Evolutionary conservation across 331 rosid genomes (phyloP), one percentile per base, ranked within the genome.

Genomic region (Acacia pycnantha): DNA sequence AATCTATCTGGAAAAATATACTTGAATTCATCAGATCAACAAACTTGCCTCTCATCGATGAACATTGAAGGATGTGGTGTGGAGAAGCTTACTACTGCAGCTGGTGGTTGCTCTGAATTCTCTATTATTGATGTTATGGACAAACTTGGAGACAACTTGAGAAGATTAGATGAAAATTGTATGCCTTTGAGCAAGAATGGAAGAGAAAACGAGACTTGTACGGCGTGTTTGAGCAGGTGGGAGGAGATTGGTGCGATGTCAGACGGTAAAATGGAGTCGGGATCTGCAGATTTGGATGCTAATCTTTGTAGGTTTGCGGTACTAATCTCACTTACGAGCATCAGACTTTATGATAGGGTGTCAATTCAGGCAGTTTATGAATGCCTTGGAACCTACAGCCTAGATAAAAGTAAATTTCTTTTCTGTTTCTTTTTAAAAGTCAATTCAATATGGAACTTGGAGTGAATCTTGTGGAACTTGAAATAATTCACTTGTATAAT

Each of bases 31-130:
- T 82, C 88, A 44, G 91, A 88, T 54, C 93, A 90, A 73, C 76
- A 73, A 33, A 70, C 35, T 26, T 90, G 91, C 76, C 62, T 82
- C 2, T 54, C 84, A 51, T 51, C 75, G 77, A 59, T 35, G 59
- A 86, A 86, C 21, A 68, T 76, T 40, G 76, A 37, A 11, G 70
- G 76, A 58, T 89, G 92, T 81, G 90, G 88, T n/a, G 77, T 92
- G n/a, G 85, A 90, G 74, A 88, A 87, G 83, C 82, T 89, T 51
- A 86, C 88, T 4, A 74, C 87, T 74, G 94, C 90, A 78, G 58
- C 46, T 6, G 88, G 94, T 22, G 85, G 91, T 54, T 89, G 94
- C 81, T 86, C 93, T 77, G 88, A 89, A 65, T 89, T 79, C 74
- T 78, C 80, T 8, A 33, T 84, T 56, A 8, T 15, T 26, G 91